Evolutionary conservation across 139 green algal genomes (phyloP).

Genomic region (Limnomonas spitsbergensis): DNA sequence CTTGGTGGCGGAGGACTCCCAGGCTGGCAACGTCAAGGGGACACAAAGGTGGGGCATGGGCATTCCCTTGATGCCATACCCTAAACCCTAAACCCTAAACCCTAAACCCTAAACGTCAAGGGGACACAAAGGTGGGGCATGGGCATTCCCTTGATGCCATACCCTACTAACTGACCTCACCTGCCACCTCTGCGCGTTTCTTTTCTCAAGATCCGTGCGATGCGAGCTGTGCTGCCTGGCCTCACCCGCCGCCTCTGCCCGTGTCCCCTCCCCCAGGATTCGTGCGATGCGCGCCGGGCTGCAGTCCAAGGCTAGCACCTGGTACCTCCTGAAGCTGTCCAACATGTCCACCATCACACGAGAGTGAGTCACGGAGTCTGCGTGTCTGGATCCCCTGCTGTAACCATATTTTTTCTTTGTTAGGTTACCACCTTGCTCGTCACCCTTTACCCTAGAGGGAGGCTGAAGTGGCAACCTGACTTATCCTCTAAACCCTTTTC

Average conservation of each 20-base stretch:
- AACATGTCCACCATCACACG: slow-evolving; percentile 85
- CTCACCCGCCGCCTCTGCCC: neutral
- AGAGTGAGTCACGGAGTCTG: slow-evolving; percentile 84
- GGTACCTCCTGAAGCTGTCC: slow-evolving; percentile 75
- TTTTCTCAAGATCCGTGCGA: too few relatives aligned
- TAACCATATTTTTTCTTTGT: too few relatives aligned
- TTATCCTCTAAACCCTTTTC: too few relatives aligned
- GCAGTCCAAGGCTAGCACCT: slow-evolving; percentile 32
- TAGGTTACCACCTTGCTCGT: too few relatives aligned
- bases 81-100: too few relatives aligned
- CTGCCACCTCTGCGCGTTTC: too few relatives aligned
- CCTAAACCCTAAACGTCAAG: slow-evolving; percentile 41
- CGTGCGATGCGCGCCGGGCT: slow-evolving; percentile 45
- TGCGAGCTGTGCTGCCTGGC: neutral
- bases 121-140: slow-evolving; percentile 18
- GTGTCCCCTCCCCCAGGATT: slow-evolving; percentile 37
- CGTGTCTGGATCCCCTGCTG: too few relatives aligned
- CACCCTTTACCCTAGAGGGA: too few relatives aligned
- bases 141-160: too few relatives aligned
- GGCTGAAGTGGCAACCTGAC: too few relatives aligned
- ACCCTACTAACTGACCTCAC: too few relatives aligned
- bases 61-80: too few relatives aligned
- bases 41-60: slow-evolving; percentile 16
- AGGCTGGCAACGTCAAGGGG: slow-evolving; percentile 41
- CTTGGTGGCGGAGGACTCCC: slow-evolving; percentile 47